Conservation (phyloP, 2,329 filamentous ascomycete species). For the Diaporthe sp. region DNA sequence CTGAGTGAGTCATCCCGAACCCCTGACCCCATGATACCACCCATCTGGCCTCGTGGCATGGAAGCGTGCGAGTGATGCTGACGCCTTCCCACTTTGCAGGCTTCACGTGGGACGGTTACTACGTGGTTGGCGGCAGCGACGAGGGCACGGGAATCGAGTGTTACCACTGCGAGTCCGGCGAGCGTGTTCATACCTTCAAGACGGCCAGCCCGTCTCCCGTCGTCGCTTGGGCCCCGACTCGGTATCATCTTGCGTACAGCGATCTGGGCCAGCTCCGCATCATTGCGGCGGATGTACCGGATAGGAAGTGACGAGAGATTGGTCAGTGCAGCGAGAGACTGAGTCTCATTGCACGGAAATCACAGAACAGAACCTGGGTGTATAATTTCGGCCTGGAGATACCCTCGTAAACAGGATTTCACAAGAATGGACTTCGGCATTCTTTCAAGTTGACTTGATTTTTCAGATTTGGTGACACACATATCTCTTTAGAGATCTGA, state of each 20-base stretch:
- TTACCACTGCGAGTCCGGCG: slow-evolving; percentile 79
- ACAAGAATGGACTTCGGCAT: background rate
- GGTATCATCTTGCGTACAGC: slow-evolving; percentile 80
- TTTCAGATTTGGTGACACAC: background rate
- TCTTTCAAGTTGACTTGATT: background rate
- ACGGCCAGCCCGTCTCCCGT: slow-evolving; percentile 73
- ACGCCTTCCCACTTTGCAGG: slow-evolving; percentile 55
- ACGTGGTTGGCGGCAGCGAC: slow-evolving; percentile 79
- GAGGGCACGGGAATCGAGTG: slow-evolving; percentile 77
- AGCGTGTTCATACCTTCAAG: slow-evolving; percentile 79
- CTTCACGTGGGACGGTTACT: slow-evolving; percentile 84
- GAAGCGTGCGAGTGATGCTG: slow-evolving; percentile 37
- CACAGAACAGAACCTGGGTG: background rate
- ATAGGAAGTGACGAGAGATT: slow-evolving; percentile 52
- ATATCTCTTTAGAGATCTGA: slow-evolving; percentile 11
- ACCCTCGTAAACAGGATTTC: slow-evolving; percentile 9
- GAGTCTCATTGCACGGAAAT: slow-evolving; percentile 13
- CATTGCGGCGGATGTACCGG: slow-evolving; percentile 67
- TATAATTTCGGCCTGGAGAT: slow-evolving; percentile 13
- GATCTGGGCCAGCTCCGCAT: slow-evolving; percentile 79
- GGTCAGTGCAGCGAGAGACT: background rate
- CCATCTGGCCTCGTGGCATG: background rate
- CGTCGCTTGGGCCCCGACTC: slow-evolving; percentile 81
- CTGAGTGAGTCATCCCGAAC: slow-evolving; percentile 63
- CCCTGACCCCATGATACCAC: background rate